Base-by-base conservation (phyloP, 768 basidiomycete species). In the Pisolithus microcarpus region DNA sequence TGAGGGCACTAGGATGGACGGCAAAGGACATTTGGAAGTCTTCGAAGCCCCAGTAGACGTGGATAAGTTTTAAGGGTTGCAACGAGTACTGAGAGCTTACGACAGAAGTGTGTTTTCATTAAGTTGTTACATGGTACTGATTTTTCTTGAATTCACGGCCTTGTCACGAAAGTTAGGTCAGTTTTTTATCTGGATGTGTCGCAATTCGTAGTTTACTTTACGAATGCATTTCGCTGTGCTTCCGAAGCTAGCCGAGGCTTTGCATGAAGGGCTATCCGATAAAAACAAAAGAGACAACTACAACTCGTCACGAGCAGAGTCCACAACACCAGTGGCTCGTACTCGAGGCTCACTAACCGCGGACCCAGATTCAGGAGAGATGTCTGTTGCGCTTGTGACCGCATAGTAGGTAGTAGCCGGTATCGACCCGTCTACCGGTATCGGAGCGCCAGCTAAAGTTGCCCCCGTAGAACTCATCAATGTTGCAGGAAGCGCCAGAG, bases 1-100 rank as follows among this genome's bases (percentile, higher is more conserved):
- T 34, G 62, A 68, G 51, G 73, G 76, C 46, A 84, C 85, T 28
- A 61, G 57, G 52, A 82, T 89, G 78, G 68, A 82, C 59, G 76
- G 67, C 50, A 75, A 77, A 62, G 87, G 87, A 19, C 73, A 76
- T 19, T 77, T 89, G 4, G 46, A 49, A 6, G 37, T 68, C 5
- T 50, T 40, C 15, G 56, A 43, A 3, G 47, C 57, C 4, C 66
- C 65, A 0, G 58, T 62, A 45, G 65, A 66, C 48, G 7, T 68
- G 50, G 54, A 49, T 38, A 66, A 66, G 47, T 66, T 68, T 51
- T 68, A 51, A 64, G 19, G 38, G 19, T 19, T 46, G 8, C 18
- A 46, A 46, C 4, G 19, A 34, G 45, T n/a, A 44, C 26, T 26
- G 7, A n/a, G n/a, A n/a, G n/a, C n/a, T n/a, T n/a, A n/a, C n/a